These are phyloP conservation scores for Phytophthora colocasiae DNA, from an alignment of 352 stramenopile genomes.

Conservation along the genomic window DNA sequence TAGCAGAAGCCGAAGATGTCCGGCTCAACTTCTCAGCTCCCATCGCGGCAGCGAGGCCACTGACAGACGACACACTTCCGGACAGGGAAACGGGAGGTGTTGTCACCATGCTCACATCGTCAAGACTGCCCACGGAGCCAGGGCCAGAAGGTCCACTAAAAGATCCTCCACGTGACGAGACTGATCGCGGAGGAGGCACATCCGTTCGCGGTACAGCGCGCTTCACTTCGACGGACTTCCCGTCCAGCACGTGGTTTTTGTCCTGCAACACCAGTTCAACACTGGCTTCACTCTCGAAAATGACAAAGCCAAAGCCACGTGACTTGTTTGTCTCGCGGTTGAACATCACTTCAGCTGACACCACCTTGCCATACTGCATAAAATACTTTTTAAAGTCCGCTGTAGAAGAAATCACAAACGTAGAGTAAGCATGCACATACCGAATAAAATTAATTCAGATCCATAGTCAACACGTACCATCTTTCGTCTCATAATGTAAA, in stretches of 20 bases:
- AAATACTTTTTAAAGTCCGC: constrained; percentile 94
- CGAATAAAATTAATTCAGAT: no score
- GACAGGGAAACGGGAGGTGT: constrained; percentile 71
- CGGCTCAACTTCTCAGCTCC: constrained; percentile 36
- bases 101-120: constrained; percentile 67
- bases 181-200: constrained; percentile 72
- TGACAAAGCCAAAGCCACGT: constrained; percentile 94
- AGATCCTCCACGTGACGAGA: constrained; percentile 76
- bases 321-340: constrained; percentile 96
- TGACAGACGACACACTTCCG: constrained; percentile 50
- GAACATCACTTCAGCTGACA: constrained; percentile 95
- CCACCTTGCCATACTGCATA: constrained; percentile 92
- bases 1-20: constrained; percentile 36
- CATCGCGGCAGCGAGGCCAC: constrained; percentile 41
- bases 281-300: constrained; percentile 91
- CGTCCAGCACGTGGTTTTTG: constrained; percentile 91
- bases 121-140: constrained; percentile 74
- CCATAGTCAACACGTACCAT: constrained; percentile 60
- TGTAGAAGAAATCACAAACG: constrained; percentile 19
- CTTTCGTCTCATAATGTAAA: constrained; percentile 94
- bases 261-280: constrained; percentile 90
- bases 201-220: constrained; percentile 86
- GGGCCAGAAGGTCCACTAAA: constrained; percentile 83
- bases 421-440: no score
- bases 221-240: constrained; percentile 92